Conservation (phyloP, 192 early-diverging fungal species). For the Umbelopsis isabellina region DNA sequence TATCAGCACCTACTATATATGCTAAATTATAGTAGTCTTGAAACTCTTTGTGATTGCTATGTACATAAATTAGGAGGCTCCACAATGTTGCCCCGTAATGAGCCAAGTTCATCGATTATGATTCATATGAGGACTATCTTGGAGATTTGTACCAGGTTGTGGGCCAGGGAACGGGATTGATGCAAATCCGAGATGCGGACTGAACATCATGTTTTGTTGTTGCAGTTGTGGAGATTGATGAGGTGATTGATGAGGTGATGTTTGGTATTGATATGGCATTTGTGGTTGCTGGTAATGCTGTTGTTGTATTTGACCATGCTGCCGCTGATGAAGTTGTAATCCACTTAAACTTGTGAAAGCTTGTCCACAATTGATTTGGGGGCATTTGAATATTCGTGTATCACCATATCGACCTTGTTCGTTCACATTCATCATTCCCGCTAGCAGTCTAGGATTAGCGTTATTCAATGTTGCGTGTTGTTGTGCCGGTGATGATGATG, state of each 20-base stretch:
- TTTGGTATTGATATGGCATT: constrained; percentile 3
- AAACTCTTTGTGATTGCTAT: constrained; percentile 23
- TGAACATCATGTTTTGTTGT: constrained; percentile 17
- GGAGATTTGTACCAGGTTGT: neutral
- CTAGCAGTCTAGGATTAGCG: neutral
- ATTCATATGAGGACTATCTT: constrained; percentile 14
- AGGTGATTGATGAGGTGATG: constrained; percentile 14
- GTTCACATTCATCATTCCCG: constrained; percentile 15
- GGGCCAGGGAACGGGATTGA: constrained; percentile 3
- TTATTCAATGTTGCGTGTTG: constrained; percentile 15
- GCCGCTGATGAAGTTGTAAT: constrained; percentile 23
- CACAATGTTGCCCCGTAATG: neutral
- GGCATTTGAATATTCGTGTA: constrained; percentile 11
- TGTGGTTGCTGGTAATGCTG: constrained; percentile 24
- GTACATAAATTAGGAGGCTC: constrained; percentile 16
- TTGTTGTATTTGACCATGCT: constrained; percentile 19
- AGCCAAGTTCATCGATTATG: neutral
- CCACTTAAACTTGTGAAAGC: neutral
- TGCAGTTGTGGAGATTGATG: constrained; percentile 20
- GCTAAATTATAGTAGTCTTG: constrained; percentile 17
- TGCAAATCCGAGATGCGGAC: constrained; percentile 12
- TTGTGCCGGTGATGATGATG: constrained; percentile 16
- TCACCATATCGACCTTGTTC: constrained; percentile 12
- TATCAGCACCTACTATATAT: constrained; percentile 21
- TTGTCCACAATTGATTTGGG: constrained; percentile 12